Evolutionary conservation across 768 basidiomycete species (phyloP).

Genomic region (Phanerochaete carnosa): DNA sequence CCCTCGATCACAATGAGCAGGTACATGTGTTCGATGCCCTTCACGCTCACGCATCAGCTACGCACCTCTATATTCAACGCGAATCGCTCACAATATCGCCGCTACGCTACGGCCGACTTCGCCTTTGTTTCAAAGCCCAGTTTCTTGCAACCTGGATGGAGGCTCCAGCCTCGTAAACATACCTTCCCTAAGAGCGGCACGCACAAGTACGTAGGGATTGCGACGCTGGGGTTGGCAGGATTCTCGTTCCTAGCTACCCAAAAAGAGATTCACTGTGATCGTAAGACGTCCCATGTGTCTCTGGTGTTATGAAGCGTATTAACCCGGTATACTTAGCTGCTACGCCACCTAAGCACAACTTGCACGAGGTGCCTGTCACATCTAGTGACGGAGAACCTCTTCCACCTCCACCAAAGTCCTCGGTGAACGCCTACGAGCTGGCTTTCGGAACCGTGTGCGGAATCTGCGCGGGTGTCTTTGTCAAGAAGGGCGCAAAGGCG

Average conservation of each 20-base stretch:
- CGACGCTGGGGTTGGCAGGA: constrained; percentile 41
- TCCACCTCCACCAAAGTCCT: constrained; percentile 64
- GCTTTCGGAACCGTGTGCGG: constrained; percentile 88
- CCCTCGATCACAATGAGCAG: background rate
- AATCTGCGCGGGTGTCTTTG: constrained; percentile 86
- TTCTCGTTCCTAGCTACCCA: constrained; percentile 33
- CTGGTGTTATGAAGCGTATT: background rate
- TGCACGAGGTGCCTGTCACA: background rate
- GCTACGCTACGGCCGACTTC: background rate
- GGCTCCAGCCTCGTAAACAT: background rate
- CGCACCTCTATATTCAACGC: background rate
- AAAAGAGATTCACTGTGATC: constrained; percentile 48
- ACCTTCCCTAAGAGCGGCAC: background rate
- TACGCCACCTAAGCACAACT: background rate
- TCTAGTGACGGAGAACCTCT: constrained; percentile 10
- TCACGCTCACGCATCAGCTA: background rate
- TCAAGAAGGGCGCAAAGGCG: constrained; percentile 90
- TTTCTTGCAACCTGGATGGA: background rate
- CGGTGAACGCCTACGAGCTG: constrained; percentile 77
- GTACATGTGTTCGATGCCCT: background rate
- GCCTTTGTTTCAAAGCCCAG: background rate
- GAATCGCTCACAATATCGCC: background rate
- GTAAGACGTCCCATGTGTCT: constrained; percentile 30
- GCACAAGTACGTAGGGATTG: constrained; percentile 31
- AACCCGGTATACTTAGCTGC: background rate